These are phyloP conservation scores for Leishmania guyanensis DNA, from an alignment of 208 protist genomes.

Conservation along the genomic window DNA sequence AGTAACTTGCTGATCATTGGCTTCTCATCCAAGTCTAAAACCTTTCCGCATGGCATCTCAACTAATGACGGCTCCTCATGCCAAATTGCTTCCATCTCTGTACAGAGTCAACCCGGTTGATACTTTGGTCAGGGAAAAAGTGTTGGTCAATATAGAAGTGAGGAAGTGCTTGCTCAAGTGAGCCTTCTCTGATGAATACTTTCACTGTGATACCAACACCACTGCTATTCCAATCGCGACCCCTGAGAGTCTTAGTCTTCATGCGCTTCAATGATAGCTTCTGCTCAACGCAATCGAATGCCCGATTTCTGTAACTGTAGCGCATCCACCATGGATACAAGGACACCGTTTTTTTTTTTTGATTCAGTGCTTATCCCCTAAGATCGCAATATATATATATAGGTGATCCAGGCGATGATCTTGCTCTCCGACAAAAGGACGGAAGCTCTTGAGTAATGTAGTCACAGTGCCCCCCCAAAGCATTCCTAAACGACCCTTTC, in stretches of 20 bases:
- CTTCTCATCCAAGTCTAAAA: neutral
- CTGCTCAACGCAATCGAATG: neutral
- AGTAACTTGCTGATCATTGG: neutral
- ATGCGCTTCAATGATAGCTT: neutral
- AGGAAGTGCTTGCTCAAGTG: neutral
- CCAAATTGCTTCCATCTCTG: neutral
- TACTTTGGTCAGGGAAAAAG: neutral
- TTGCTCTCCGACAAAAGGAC: neutral
- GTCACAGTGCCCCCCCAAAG: neutral
- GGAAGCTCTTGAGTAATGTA: neutral
- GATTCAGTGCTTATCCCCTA: neutral
- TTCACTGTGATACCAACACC: neutral
- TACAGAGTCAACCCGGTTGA: neutral
- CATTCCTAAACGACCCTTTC: neutral
- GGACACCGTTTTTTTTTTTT: neutral
- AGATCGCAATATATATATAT: neutral
- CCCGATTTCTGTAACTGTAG: neutral
- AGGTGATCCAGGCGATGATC: neutral
- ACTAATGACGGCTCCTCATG: neutral
- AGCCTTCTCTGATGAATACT: too few species aligned
- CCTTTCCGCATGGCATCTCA: neutral
- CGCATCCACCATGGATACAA: neutral
- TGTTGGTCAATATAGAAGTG: neutral
- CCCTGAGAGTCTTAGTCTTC: neutral
- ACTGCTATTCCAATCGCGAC: neutral